Evolutionary conservation across 169 alveolate genomes (phyloP).

Genomic region (Cryptosporidium felis): DNA sequence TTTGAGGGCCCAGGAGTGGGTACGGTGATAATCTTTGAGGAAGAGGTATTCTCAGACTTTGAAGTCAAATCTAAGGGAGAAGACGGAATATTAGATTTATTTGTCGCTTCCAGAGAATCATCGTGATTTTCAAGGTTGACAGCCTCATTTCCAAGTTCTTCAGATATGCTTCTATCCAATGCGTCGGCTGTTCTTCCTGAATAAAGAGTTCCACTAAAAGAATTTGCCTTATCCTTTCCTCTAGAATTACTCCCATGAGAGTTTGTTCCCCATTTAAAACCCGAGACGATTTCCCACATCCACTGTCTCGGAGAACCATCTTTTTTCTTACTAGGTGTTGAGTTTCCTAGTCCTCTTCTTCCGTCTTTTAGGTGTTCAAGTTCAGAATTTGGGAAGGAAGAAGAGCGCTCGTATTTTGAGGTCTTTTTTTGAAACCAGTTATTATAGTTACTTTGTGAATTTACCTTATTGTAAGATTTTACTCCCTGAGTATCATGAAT

Average conservation of each 20-base stretch:
- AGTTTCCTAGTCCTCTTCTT: background rate
- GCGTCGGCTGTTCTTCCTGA: background rate
- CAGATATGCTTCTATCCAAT: background rate
- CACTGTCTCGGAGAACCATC: constrained; percentile 71
- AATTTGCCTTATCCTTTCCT: constrained; percentile 4
- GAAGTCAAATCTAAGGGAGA: background rate
- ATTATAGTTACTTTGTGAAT: background rate
- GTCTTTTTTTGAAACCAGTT: constrained; percentile 57
- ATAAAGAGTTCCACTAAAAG: background rate
- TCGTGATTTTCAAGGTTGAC: background rate
- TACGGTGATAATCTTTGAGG: constrained; percentile 54
- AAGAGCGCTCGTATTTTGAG: constrained; percentile 38
- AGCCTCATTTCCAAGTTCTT: background rate
- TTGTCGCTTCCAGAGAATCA: background rate
- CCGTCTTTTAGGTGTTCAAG: background rate
- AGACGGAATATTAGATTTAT: background rate
- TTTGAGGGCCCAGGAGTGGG: constrained; percentile 68
- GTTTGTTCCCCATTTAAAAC: constrained; percentile 47
- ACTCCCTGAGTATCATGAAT: background rate
- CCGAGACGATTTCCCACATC: constrained; percentile 70
- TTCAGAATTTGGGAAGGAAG: constrained; percentile 39
- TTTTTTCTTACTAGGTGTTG: background rate
- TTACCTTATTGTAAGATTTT: background rate
- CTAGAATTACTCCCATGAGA: background rate
- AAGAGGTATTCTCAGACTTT: constrained; percentile 12